These are phyloP conservation scores for Neofusicoccum kwambonambiense DNA, from an alignment of 2,329 filamentous ascomycete species.

Conservation along the genomic window DNA sequence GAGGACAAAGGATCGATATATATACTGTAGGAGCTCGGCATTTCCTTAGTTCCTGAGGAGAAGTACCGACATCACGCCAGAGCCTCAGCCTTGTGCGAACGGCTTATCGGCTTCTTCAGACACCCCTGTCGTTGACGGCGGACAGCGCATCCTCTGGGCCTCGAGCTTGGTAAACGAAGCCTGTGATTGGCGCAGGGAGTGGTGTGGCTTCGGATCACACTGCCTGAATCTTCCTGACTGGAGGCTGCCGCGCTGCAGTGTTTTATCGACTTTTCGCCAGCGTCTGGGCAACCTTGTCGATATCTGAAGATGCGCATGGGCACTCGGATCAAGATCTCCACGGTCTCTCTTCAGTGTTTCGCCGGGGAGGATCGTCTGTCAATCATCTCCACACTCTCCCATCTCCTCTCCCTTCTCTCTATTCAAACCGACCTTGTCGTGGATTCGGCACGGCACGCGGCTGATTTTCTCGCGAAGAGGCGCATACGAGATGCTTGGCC, in stretches of 20 bases:
- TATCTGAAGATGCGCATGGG: background rate
- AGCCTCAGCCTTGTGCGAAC: conserved; percentile 1
- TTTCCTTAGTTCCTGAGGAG: background rate
- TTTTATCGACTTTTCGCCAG: background rate
- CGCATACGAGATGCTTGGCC: conserved; percentile 6
- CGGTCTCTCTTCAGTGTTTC: background rate
- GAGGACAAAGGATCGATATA: background rate
- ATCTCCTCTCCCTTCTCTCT: background rate
- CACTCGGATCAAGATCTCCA: background rate
- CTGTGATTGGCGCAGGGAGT: background rate
- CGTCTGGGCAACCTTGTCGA: background rate
- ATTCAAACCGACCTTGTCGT: background rate
- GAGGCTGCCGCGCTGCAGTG: background rate
- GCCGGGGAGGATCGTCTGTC: background rate
- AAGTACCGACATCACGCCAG: conserved; percentile 3
- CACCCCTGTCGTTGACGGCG: background rate
- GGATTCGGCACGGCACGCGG: background rate
- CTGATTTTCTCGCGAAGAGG: background rate
- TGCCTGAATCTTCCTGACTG: background rate
- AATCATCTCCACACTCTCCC: background rate
- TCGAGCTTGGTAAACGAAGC: background rate
- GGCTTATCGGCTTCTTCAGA: background rate
- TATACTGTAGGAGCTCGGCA: background rate
- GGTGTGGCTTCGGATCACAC: background rate
- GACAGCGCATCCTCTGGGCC: background rate